Evolutionary conservation across 2,329 filamentous ascomycete genomes (phyloP).

Genomic region (Paraphaeosphaeria sporulosa): DNA sequence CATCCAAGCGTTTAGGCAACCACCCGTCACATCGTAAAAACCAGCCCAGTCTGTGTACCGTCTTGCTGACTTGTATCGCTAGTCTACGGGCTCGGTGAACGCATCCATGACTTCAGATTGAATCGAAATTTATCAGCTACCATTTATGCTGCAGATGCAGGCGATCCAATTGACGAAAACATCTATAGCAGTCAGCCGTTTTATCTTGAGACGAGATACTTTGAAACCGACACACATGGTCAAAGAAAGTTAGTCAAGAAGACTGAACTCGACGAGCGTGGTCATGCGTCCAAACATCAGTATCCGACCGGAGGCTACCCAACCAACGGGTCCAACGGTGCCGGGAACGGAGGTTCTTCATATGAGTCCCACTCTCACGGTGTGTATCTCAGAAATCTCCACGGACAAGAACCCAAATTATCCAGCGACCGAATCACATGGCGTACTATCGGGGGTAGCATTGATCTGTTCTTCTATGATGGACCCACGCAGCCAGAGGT

Average conservation of each 20-base stretch:
- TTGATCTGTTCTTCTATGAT: slow-evolving; percentile 82
- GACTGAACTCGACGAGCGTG: slow-evolving; percentile 55
- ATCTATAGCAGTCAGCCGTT: slow-evolving; percentile 80
- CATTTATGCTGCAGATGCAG: slow-evolving; percentile 72
- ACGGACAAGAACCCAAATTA: slow-evolving; percentile 77
- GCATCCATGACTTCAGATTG: slow-evolving; percentile 74
- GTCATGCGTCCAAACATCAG: slow-evolving; percentile 15
- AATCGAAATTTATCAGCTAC: slow-evolving; percentile 76
- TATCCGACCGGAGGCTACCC: slow-evolving; percentile 6
- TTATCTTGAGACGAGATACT: slow-evolving; percentile 82
- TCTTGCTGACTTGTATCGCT: neutral
- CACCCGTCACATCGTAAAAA: neutral
- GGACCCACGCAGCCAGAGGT: slow-evolving; percentile 74
- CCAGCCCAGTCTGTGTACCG: neutral
- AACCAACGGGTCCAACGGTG: slow-evolving; percentile 21
- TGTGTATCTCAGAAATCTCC: slow-evolving; percentile 78
- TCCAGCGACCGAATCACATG: slow-evolving; percentile 71
- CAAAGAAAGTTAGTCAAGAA: slow-evolving; percentile 61
- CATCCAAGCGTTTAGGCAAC: neutral
- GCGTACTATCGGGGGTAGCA: slow-evolving; percentile 76
- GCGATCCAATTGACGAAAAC: slow-evolving; percentile 70
- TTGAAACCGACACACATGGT: slow-evolving; percentile 60
- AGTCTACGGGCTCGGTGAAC: slow-evolving; percentile 76
- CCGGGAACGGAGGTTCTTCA: slow-evolving; percentile 52
- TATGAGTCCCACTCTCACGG: slow-evolving; percentile 77